Percentiles rank a stretch among this genome's conserved stretches.
Conservation (phyloP, 352 stramenopile genomes). For the Pythium myriotylum region DNA sequence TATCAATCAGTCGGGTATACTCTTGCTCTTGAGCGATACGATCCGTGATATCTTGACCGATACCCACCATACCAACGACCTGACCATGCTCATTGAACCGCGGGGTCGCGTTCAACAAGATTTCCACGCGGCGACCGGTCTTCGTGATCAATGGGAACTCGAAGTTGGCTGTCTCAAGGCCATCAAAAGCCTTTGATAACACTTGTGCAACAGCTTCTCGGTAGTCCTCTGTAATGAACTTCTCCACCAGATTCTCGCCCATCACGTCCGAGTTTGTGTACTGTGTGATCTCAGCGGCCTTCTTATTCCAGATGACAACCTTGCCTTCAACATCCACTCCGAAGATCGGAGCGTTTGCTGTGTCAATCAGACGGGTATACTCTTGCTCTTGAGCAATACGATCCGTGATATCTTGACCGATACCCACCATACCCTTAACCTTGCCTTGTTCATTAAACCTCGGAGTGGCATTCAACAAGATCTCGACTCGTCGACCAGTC, state of each 20-base stretch:
- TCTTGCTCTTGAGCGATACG: slow-evolving; percentile 87
- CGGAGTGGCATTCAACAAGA: slow-evolving; percentile 30
- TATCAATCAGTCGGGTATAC: slow-evolving; percentile 91
- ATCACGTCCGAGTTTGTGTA: slow-evolving; percentile 90
- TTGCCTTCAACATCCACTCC: slow-evolving; percentile 77
- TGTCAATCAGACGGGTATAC: slow-evolving; percentile 89
- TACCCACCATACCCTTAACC: slow-evolving; percentile 74
- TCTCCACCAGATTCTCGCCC: slow-evolving; percentile 85
- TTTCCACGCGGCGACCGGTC: slow-evolving; percentile 70
- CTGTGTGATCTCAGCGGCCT: slow-evolving; percentile 89
- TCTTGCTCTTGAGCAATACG: slow-evolving; percentile 91
- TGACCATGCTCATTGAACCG: slow-evolving; percentile 82
- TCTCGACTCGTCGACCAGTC: too few species aligned
- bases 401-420: slow-evolving; percentile 85
- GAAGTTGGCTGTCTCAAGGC: slow-evolving; percentile 79
- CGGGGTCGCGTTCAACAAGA: slow-evolving; percentile 86
- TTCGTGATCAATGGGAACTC: slow-evolving; percentile 89
- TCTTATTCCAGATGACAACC: slow-evolving; percentile 93
- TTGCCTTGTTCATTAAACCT: slow-evolving; percentile 36
- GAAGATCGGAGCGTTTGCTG: slow-evolving; percentile 90
- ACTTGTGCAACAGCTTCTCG: slow-evolving; percentile 59
- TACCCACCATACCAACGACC: slow-evolving; percentile 82
- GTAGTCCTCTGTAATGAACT: slow-evolving; percentile 88
- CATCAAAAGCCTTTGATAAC: slow-evolving; percentile 58
- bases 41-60: slow-evolving; percentile 87